Evolutionary conservation across 495 filamentous ascomycete species (phyloP).

Genomic region (Cercophora samala): DNA sequence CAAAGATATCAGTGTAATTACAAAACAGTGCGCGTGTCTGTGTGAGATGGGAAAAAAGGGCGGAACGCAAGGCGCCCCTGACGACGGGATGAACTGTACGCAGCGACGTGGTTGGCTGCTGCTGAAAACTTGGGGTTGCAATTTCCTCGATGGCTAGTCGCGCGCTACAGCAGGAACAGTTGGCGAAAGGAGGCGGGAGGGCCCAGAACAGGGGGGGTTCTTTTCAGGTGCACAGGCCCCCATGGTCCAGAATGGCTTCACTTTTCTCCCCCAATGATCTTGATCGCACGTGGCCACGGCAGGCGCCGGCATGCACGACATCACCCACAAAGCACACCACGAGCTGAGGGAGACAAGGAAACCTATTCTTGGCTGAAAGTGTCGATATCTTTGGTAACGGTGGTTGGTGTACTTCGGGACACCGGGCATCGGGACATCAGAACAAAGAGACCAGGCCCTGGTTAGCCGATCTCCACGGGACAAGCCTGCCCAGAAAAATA

Average conservation of each 20-base stretch:
- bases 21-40: not conserved
- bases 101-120: not conserved
- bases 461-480: not conserved
- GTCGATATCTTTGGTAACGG: too few species aligned
- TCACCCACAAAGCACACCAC: not conserved
- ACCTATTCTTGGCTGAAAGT: too few species aligned
- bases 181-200: constrained; percentile 10
- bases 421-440: too few species aligned
- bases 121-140: constrained; percentile 16
- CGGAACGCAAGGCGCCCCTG: constrained; percentile 6
- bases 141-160: constrained; percentile 31
- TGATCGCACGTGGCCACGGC: not conserved
- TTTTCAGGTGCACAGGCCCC: constrained; percentile 3
- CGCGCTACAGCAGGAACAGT: constrained; percentile 36
- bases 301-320: not conserved
- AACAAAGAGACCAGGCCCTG: not conserved
- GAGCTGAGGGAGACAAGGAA: not conserved
- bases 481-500: not conserved
- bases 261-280: not conserved
- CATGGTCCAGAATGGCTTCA: constrained; percentile 3
- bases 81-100: constrained; percentile 9
- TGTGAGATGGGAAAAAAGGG: not conserved
- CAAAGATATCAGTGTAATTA: not conserved
- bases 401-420: too few species aligned
- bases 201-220: constrained; percentile 6